These are phyloP conservation scores for Spergularia bocconei DNA, from an alignment of 148 eudicot species.

Conservation along the genomic window DNA sequence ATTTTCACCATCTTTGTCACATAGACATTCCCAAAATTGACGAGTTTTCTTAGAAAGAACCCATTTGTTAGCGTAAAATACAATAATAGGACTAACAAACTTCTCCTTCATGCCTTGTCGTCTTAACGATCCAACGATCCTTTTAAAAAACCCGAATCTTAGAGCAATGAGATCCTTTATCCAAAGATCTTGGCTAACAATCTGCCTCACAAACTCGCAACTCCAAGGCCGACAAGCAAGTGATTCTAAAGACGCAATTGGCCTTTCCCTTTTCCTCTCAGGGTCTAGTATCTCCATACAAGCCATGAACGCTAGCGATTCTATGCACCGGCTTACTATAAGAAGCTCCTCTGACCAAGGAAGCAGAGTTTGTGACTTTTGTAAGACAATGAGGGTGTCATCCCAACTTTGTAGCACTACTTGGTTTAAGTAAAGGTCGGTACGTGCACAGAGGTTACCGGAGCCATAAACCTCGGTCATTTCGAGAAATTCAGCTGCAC, in stretches of 20 bases:
- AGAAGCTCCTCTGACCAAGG: conserved; percentile 88
- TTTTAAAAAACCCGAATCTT: conserved; percentile 66
- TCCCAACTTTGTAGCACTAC: conserved; percentile 89
- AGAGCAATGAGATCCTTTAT: conserved; percentile 74
- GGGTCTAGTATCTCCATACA: conserved; percentile 99
- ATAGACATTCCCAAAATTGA: conserved; percentile 44
- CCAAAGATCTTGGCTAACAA: conserved; percentile 67
- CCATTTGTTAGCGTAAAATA: conserved; percentile 84
- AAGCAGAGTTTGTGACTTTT: conserved; percentile 57
- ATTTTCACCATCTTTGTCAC: conserved; percentile 29
- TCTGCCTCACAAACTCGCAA: conserved; percentile 36
- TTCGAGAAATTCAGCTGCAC: conserved; percentile 86
- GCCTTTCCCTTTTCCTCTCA: conserved; percentile 60
- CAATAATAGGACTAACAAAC: conserved; percentile 54
- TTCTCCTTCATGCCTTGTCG: conserved; percentile 87
- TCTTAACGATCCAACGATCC: conserved; percentile 71
- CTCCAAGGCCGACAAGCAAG: conserved; percentile 62
- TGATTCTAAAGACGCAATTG: conserved; percentile 49
- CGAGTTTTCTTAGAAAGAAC: conserved; percentile 50
- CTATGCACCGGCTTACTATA: conserved; percentile 85
- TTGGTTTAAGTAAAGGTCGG: conserved; percentile 85
- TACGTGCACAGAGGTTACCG: conserved; percentile 68
- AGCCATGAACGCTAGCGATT: conserved; percentile 95
- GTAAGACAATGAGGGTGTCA: conserved; percentile 79
- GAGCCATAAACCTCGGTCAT: conserved; percentile 59